These are phyloP conservation scores for Alternaria infectoria DNA, from an alignment of 2,329 filamentous ascomycete genomes.

Conservation along the genomic window DNA sequence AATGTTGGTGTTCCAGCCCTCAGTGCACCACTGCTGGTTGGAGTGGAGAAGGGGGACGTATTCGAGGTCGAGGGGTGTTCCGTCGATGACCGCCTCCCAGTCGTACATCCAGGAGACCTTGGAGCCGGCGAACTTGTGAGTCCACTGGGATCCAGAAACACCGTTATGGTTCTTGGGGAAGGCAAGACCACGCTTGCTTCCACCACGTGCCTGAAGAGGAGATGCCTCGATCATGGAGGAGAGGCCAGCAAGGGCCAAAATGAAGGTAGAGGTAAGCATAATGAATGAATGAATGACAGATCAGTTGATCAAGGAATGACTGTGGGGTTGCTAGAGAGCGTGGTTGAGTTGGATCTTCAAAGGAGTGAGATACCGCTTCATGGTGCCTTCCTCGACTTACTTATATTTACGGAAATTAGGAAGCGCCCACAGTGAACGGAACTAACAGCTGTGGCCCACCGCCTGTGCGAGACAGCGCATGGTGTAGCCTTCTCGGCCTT, in stretches of 20 bases:
- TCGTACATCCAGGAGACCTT: constrained; percentile 70
- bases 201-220: constrained; percentile 30
- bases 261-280: constrained; percentile 30
- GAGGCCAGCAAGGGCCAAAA: constrained; percentile 40
- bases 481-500: constrained; percentile 14
- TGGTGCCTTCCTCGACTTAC: constrained; percentile 1
- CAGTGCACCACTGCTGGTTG: constrained; percentile 33
- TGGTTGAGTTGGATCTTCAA: constrained; percentile 3
- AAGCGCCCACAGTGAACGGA: constrained; percentile 9
- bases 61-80: constrained; percentile 55
- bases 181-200: constrained; percentile 40
- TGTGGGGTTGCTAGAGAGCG: constrained; percentile 20
- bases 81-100: constrained; percentile 62
- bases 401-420: constrained; percentile 21
- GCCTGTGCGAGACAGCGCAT: constrained; percentile 12
- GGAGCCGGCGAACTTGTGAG: constrained; percentile 25
- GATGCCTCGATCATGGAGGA: constrained; percentile 34
- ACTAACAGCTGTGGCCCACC: constrained; percentile 12
- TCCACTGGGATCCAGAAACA: constrained; percentile 28
- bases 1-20: constrained; percentile 36
- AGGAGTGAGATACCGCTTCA: neutral
- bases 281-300: constrained; percentile 15
- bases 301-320: constrained; percentile 17
- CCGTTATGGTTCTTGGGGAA: constrained; percentile 36
- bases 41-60: constrained; percentile 65